A percentile compares a stretch with the other conserved stretches of the same genome.
These are phyloP conservation scores for Cercospora sojina DNA, from an alignment of 2,329 filamentous ascomycete species.

Conservation along the genomic window DNA sequence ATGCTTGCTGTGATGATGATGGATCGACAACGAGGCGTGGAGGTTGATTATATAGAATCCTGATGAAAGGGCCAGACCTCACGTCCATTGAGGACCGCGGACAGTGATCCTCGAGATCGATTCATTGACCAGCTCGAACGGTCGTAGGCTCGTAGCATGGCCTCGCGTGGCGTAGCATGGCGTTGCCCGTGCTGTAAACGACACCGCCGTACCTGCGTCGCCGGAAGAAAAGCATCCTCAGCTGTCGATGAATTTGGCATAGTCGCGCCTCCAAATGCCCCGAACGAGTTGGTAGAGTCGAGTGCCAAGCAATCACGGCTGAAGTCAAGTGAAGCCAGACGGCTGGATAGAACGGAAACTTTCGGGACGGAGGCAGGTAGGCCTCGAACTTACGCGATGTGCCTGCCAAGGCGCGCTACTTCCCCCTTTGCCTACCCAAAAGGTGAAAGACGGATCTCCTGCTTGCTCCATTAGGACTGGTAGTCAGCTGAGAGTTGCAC, in stretches of 20 bases:
- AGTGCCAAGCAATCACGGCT: not conserved
- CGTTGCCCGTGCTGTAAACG: conserved; percentile 3
- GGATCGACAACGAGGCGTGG: not conserved
- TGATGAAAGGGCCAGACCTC: not conserved
- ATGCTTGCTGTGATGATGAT: not conserved
- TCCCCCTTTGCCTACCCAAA: not conserved
- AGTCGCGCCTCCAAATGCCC: not conserved
- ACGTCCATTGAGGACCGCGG: not conserved
- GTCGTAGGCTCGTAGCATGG: not conserved
- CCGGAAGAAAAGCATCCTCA: not conserved
- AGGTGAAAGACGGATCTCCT: not conserved
- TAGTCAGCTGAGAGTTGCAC: not conserved
- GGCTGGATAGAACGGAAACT: not conserved
- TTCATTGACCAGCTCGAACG: not conserved
- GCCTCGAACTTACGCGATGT: not conserved
- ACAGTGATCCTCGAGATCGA: not conserved
- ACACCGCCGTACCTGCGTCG: not conserved
- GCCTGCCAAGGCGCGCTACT: not conserved
- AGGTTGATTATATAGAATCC: not conserved
- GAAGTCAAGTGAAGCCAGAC: not conserved
- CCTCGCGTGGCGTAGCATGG: not conserved
- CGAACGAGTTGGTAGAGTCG: not conserved
- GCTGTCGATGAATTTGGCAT: not conserved
- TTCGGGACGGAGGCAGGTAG: not conserved
- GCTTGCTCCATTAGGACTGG: not conserved